These are phyloP conservation scores for Oligophagozyma castellii DNA, from an alignment of 1,139 yeast species.

Conservation along the genomic window DNA sequence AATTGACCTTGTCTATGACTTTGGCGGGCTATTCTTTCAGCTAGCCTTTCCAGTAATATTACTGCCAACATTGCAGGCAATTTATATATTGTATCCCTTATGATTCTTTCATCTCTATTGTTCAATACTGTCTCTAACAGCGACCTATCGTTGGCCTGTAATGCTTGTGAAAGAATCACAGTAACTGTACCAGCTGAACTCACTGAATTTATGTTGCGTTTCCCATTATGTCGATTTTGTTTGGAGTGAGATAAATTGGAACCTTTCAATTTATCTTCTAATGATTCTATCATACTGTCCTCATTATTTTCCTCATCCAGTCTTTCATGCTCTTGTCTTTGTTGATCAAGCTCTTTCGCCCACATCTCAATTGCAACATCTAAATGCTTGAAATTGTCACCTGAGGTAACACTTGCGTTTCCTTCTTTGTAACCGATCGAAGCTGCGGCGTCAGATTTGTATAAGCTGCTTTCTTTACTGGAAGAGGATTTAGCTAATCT, in stretches of 20 bases:
- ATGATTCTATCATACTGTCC: slow-evolving; percentile 8
- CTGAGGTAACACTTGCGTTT: slow-evolving; percentile 49
- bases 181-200: slow-evolving; percentile 50
- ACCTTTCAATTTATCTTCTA: slow-evolving; percentile 7
- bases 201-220: slow-evolving; percentile 1
- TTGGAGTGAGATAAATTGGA: slow-evolving; percentile 1
- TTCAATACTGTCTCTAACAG: slow-evolving; percentile 68
- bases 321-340: slow-evolving; percentile 10
- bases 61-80: slow-evolving; percentile 66
- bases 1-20: slow-evolving; percentile 54
- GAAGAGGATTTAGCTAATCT: slow-evolving; percentile 24
- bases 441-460: slow-evolving; percentile 64
- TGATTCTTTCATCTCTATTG: slow-evolving; percentile 59
- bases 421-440: slow-evolving; percentile 57
- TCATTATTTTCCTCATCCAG: slow-evolving; percentile 29
- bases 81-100: slow-evolving; percentile 57
- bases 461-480: slow-evolving; percentile 27
- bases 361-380: slow-evolving; percentile 28
- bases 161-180: slow-evolving; percentile 54
- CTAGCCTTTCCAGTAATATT: slow-evolving; percentile 60
- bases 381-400: slow-evolving; percentile 47
- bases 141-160: slow-evolving; percentile 57
- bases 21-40: slow-evolving; percentile 67
- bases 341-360: slow-evolving; percentile 19
- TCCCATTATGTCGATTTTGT: slow-evolving; percentile 18